Evolutionary conservation across 768 basidiomycete genomes (phyloP), one percentile per base, ranked within the genome.

Genomic region (Gloeophyllum trabeum): DNA sequence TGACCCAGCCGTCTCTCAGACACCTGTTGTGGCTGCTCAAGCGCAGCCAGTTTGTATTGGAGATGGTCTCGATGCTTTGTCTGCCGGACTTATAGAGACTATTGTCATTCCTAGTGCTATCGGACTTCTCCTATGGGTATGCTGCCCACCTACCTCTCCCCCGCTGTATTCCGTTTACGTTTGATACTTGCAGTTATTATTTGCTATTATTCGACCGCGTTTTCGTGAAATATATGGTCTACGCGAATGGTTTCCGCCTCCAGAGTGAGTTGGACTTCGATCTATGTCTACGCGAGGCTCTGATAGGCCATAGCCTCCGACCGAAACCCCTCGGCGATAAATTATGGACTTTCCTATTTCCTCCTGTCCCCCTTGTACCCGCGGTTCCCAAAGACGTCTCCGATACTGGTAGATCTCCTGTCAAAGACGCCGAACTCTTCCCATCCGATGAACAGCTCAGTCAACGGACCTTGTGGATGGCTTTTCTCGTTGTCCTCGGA

Each of bases 181-280:
- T 34, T 22, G 20, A 16, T 35, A 13, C 42, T 39, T 24, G 36
- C 39, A 86, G 84, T 55, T 79, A 37, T 47, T 75, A 35, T 88
- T 88, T 57, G 83, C 79, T 20, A 58, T 79, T 36, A 47, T 84
- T 18, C 69, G 84, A 30, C 82, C 84, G 12, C 75, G 70, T 42
- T 79, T 75, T 51, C 73, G 82, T 43, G 79, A 85, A 62, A 54
- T 88, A 12, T 88, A 86, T 50, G 79, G 64, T 16, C 55, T 80
- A 38, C 64, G 84, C 52, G 81, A 85, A 54, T 88, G 84, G 84
- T 88, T 88, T 56, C 70, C 79, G 13, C 75, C 72, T 36, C 72
- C 67, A 58, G 71, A 73, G 82, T 87, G 54, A 61, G 79, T 69
- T 2, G 7, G 7, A 13, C n/a, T 28, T 13, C n/a, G 44, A 18